Percentiles rank a stretch among this genome's conserved stretches.
Evolutionary conservation across 2,329 filamentous ascomycete genomes (phyloP).

Genomic region (Ceratocystis ficicola): DNA sequence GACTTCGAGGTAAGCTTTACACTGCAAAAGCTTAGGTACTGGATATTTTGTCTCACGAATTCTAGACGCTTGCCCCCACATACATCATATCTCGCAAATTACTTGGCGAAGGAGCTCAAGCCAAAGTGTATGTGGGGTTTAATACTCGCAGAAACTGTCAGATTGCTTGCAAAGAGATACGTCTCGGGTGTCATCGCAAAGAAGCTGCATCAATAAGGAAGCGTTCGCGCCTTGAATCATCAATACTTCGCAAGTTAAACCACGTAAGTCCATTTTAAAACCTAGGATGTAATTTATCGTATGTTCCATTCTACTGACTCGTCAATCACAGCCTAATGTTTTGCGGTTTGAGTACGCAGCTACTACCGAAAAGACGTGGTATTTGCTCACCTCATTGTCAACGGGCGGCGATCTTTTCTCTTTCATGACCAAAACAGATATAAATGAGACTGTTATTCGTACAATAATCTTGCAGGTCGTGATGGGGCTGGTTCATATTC

Average conservation of each 20-base stretch:
- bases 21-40: not conserved
- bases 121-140: slow-evolving; percentile 31
- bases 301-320: not conserved
- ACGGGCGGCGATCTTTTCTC: slow-evolving; percentile 44
- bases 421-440: slow-evolving; percentile 28
- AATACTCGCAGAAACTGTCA: slow-evolving; percentile 44
- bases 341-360: slow-evolving; percentile 11
- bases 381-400: slow-evolving; percentile 46
- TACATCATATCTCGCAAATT: slow-evolving; percentile 30
- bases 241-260: slow-evolving; percentile 41
- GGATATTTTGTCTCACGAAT: slow-evolving; percentile 6
- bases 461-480: slow-evolving; percentile 39
- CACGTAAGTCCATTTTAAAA: slow-evolving; percentile 35
- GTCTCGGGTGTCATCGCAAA: not conserved
- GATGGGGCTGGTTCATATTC: slow-evolving; percentile 37
- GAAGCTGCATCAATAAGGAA: slow-evolving; percentile 34
- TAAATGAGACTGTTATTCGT: slow-evolving; percentile 15
- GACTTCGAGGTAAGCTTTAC: slow-evolving; percentile 12
- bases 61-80: slow-evolving; percentile 29
- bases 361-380: slow-evolving; percentile 27
- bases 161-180: slow-evolving; percentile 49
- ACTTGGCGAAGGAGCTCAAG: slow-evolving; percentile 32
- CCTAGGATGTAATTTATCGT: not conserved
- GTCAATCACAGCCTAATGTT: slow-evolving; percentile 17
- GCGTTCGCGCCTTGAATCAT: slow-evolving; percentile 26